Percentiles rank a stretch among this genome's conserved stretches.
Conservation (phyloP, 805 yeast species). For the Yarrowia alimentaria region DNA sequence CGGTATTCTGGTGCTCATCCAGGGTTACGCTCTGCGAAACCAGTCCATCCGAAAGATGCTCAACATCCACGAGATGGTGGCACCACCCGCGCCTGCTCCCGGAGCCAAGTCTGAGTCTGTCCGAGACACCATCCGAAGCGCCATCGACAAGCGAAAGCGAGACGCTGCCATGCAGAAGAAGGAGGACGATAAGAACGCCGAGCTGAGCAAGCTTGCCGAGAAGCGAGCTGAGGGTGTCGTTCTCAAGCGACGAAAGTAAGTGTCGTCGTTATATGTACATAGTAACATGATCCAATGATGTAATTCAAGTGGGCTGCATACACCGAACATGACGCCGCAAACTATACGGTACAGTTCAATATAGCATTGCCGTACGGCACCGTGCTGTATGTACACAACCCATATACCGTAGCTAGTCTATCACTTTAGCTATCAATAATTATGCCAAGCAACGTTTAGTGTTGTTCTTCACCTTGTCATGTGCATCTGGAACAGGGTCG, state of each 20-base stretch:
- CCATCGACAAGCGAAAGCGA: constrained; percentile 35
- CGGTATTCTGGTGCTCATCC: constrained; percentile 69
- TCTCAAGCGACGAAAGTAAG: constrained; percentile 25
- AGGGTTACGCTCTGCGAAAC: constrained; percentile 64
- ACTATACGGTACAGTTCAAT: too few species aligned
- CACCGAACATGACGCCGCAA: too few species aligned
- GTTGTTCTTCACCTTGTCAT: too few species aligned
- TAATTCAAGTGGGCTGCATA: neutral
- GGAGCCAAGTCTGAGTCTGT: constrained; percentile 39
- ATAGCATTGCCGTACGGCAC: too few species aligned
- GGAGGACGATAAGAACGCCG: constrained; percentile 39
- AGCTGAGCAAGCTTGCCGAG: constrained; percentile 30
- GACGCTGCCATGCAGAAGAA: constrained; percentile 31
- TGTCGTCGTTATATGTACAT: constrained; percentile 20
- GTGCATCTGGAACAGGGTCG: too few species aligned
- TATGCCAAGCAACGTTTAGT: too few species aligned
- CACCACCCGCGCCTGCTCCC: constrained; percentile 54
- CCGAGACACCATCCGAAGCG: constrained; percentile 34
- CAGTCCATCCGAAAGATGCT: constrained; percentile 49
- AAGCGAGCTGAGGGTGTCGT: constrained; percentile 27
- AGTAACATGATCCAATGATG: neutral
- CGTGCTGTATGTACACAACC: too few species aligned
- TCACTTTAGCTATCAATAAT: too few species aligned
- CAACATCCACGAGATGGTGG: constrained; percentile 54
- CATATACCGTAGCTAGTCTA: too few species aligned